A percentile compares a stretch with the other conserved stretches of the same genome.
These are phyloP conservation scores for Nemania bipapillata DNA, from an alignment of 2,329 filamentous ascomycete genomes.

Conservation along the genomic window DNA sequence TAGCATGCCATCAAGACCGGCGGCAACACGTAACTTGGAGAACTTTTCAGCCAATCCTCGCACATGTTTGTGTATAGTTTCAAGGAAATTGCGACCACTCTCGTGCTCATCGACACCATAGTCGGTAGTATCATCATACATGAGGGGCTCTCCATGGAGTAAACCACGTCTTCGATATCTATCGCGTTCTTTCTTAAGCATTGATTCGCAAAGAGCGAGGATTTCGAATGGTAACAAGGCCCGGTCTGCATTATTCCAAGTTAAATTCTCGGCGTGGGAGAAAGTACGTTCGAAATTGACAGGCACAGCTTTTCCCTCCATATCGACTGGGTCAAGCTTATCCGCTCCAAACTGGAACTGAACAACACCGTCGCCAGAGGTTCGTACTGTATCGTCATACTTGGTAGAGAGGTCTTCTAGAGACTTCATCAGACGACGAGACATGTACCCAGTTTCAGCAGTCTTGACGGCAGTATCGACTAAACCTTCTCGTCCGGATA, in stretches of 20 bases:
- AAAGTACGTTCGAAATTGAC: conserved; percentile 93
- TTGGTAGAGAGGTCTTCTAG: conserved; percentile 92
- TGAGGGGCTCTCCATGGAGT: conserved; percentile 69
- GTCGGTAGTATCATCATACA: conserved; percentile 76
- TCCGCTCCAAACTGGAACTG: conserved; percentile 98
- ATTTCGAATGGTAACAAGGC: conserved; percentile 81
- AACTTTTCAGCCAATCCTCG: conserved; percentile 70
- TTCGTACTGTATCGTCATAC: conserved; percentile 95
- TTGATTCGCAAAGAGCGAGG: conserved; percentile 71
- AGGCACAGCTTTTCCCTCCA: conserved; percentile 93
- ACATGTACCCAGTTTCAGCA: conserved; percentile 99
- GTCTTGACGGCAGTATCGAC: conserved; percentile 99
- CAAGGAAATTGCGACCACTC: conserved; percentile 82
- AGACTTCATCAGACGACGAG: conserved; percentile 95
- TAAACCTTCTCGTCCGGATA: conserved; percentile 96
- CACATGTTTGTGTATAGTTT: conserved; percentile 80
- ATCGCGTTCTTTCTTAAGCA: conserved; percentile 73
- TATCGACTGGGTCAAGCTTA: conserved; percentile 93
- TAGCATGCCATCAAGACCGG: conserved; percentile 60
- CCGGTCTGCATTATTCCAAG: conserved; percentile 79
- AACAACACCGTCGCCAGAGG: conserved; percentile 86
- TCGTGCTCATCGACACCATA: conserved; percentile 81
- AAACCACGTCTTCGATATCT: conserved; percentile 71
- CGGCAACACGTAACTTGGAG: conserved; percentile 61
- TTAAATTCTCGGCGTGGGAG: conserved; percentile 79